A percentile compares a stretch with the other conserved stretches of the same genome.
phyloP scores from a whole-genome alignment of 179 eudicot genomes.

The Sideroxylon spinosum region DNA sequence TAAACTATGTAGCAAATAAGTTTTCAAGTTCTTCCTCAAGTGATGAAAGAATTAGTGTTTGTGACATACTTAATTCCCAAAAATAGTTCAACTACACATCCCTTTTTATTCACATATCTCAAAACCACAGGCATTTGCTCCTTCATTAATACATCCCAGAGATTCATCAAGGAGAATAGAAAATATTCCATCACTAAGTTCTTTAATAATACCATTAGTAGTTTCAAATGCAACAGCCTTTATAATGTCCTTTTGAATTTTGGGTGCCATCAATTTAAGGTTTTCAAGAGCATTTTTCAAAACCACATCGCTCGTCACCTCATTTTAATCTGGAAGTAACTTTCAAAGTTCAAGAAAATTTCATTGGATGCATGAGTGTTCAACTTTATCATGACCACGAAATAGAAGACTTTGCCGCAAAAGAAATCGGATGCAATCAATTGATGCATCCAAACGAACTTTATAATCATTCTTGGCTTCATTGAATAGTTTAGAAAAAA shows the following conservation, averaged over 20 bases:
- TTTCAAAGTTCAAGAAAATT: neutral
- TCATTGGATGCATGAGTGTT: neutral
- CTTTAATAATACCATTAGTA: neutral
- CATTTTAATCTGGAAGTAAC: neutral
- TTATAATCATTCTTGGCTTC: too few species aligned
- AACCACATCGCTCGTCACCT: neutral
- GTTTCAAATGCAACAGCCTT: neutral
- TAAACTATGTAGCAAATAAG: neutral
- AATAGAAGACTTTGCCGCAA: neutral
- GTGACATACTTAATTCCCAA: conserved; percentile 9
- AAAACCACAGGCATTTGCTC: neutral
- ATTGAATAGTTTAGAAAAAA: too few species aligned
- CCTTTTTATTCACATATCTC: conserved; percentile 2
- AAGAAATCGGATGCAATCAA: neutral
- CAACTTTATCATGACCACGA: neutral
- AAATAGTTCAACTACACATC: neutral
- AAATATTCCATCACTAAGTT: conserved; percentile 3
- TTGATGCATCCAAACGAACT: neutral
- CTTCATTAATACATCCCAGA: neutral
- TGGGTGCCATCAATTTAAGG: neutral
- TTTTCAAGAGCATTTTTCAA: conserved; percentile 5
- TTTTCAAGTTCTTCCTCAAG: neutral
- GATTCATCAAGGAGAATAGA: neutral
- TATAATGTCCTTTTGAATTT: conserved; percentile 1
- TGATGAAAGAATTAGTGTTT: neutral